Evolutionary conservation across 805 yeast species (phyloP), one percentile per base, ranked within the genome.

Genomic region (Wickerhamiella azymoides): DNA sequence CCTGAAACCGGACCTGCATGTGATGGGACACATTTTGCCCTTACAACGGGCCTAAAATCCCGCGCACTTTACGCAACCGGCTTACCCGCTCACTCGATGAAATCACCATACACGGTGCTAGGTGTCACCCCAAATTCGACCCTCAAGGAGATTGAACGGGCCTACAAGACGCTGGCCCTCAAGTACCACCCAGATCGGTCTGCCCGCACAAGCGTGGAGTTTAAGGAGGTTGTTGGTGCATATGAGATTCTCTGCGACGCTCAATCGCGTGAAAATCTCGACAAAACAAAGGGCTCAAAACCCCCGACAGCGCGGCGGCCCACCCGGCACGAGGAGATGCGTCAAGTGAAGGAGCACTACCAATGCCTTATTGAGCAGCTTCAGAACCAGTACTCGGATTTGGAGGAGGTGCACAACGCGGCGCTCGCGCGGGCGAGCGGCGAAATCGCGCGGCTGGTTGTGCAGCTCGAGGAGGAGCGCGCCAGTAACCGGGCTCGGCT

Each of bases 231-330:
- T 3, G 73, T 94, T 57, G 76, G 88, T 2, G 98, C 98, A 0
- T 92, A 88, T 61, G 97, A 92, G 57, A 84, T 89, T 1, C 66
- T 92, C 13, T 75, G 83, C 5, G 96, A 92, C 63, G 80, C 95
- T 0, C 93, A 84, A 53, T 96, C 92, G 58, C 68, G 98, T 51
- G 83, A 94, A 1, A 89, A 97, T 97, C 92, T 92, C 58, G 97
- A 92, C 58, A 69, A 85, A 21, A 21, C 24, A 21, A 21, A 7
- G 24, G 24, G 0, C 96, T 89, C n/a, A n/a, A n/a, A n/a, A n/a
- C n/a, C n/a, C n/a, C n/a, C n/a, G n/a, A n/a, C 9, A 7, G 14
- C 16, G 16, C 14, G 33, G 33, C 33, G 33, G 16, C 33, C 33
- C 9, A 13, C 33, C 33, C 33, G 16, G 6, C 33, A n/a, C 16